Evolutionary conservation across 164 flowering plant genomes (phyloP).

Genomic region (Hamamelis virginiana): DNA sequence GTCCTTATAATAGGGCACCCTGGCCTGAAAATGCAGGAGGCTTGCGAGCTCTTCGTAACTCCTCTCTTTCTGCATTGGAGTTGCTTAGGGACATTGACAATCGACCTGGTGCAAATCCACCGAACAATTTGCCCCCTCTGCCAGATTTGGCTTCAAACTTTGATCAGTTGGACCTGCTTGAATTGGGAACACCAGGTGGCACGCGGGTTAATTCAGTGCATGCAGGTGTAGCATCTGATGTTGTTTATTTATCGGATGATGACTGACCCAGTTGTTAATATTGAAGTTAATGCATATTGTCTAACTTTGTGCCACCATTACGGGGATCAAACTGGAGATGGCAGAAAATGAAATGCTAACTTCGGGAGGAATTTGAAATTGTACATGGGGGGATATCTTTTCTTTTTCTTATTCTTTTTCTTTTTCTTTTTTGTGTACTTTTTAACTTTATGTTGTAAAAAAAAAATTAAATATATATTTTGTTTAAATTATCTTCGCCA

Average conservation of each 20-base stretch:
- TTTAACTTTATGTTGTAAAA: background rate
- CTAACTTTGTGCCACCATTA: background rate
- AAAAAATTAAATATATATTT: background rate
- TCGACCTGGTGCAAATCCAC: constrained; percentile 14
- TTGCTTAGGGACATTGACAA: constrained; percentile 25
- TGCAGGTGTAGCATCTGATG: constrained; percentile 13
- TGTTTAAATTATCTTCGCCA: background rate
- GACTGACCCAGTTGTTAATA: constrained; percentile 29
- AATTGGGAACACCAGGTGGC: constrained; percentile 5
- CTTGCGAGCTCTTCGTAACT: constrained; percentile 6
- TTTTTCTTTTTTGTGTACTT: background rate
- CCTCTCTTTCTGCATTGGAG: constrained; percentile 18
- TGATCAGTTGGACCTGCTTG: constrained; percentile 5
- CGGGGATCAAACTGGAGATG: background rate
- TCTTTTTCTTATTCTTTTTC: too few relatives aligned
- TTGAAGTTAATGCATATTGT: background rate
- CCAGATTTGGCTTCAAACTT: constrained; percentile 12
- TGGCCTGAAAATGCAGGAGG: constrained; percentile 11
- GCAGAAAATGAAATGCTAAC: background rate
- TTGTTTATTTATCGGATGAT: constrained; percentile 66
- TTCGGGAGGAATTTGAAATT: background rate
- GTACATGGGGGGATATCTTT: background rate
- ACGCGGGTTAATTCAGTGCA: background rate
- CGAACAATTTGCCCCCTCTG: constrained; percentile 12
- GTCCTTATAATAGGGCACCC: constrained; percentile 11